phyloP scores from a whole-genome alignment of 139 green algal genomes.

The Micromonas pusilla region DNA sequence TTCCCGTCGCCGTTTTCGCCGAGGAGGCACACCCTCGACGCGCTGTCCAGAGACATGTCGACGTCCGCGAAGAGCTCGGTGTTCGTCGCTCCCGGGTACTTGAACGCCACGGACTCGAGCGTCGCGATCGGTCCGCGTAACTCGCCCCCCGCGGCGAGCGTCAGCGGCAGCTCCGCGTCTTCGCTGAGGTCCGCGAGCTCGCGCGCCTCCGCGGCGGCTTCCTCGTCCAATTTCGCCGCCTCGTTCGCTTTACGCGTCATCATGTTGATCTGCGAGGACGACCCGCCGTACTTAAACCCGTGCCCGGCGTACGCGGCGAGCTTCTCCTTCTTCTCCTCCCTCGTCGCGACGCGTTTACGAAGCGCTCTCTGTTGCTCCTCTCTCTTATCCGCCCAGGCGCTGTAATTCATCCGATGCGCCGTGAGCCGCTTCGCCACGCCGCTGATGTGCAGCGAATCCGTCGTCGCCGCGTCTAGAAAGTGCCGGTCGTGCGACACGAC shows the following conservation, averaged over 20 bases:
- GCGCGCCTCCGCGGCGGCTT: conserved; percentile 21
- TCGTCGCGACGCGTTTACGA: conserved; percentile 13
- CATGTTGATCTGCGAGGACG: conserved; percentile 24
- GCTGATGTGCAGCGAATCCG: conserved; percentile 34
- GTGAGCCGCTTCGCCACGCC: conserved; percentile 30
- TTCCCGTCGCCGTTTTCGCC: conserved; percentile 36
- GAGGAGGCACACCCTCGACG: conserved; percentile 25
- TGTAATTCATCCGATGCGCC: conserved; percentile 26
- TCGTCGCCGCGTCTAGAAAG: conserved; percentile 36
- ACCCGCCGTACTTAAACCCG: conserved; percentile 35
- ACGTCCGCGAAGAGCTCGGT: conserved; percentile 17
- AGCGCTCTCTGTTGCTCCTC: conserved; percentile 37
- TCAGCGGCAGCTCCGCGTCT: conserved; percentile 31
- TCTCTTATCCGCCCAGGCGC: conserved; percentile 29
- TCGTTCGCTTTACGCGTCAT: conserved; percentile 29
- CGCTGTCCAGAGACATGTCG: conserved; percentile 29
- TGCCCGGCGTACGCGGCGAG: conserved; percentile 31
- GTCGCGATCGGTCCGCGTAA: conserved; percentile 9
- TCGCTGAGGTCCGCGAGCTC: conserved; percentile 31
- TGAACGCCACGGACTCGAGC: conserved; percentile 24
- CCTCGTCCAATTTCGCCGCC: conserved; percentile 34
- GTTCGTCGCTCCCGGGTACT: conserved; percentile 5
- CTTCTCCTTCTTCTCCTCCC: conserved; percentile 26
- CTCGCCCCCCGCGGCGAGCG: conserved; percentile 16
- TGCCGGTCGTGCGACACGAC: conserved; percentile 34